phyloP scores from a whole-genome alignment of 768 basidiomycete genomes.

The Lactifluus hygrophoroides region DNA sequence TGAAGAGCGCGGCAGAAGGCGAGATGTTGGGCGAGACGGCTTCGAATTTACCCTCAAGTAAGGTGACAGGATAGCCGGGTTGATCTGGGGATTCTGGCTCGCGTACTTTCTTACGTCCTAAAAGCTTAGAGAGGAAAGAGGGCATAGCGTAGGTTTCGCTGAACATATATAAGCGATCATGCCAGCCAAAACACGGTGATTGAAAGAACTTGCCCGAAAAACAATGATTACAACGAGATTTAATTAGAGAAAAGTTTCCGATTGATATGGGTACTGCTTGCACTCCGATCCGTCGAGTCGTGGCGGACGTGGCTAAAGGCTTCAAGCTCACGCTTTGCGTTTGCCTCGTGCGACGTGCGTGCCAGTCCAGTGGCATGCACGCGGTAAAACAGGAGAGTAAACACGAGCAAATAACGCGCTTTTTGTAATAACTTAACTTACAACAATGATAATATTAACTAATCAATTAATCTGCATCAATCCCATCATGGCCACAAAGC shows the following conservation, averaged over 20 bases:
- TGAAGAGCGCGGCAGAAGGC: constrained; percentile 27
- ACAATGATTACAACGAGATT: not conserved
- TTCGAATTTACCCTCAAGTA: constrained; percentile 72
- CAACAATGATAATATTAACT: not conserved
- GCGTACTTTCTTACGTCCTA: constrained; percentile 63
- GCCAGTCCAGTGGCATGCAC: too few relatives aligned
- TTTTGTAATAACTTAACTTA: not conserved
- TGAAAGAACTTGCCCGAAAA: not conserved
- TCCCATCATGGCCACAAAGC: constrained; percentile 10
- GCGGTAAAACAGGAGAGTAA: not conserved
- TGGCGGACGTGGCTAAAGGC: not conserved
- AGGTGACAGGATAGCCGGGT: constrained; percentile 33
- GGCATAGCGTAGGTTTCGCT: constrained; percentile 32
- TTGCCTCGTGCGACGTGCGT: not conserved
- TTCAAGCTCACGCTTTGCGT: not conserved
- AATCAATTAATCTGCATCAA: not conserved
- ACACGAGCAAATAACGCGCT: constrained; percentile 14
- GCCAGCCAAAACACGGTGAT: not conserved
- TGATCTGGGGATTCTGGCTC: constrained; percentile 36
- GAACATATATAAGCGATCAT: too few relatives aligned
- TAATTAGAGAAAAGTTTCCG: not conserved
- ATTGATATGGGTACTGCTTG: not conserved
- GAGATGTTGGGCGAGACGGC: constrained; percentile 45
- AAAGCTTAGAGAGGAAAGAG: constrained; percentile 70
- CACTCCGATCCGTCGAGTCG: not conserved